Percentiles rank a stretch among this genome's conserved stretches.
Evolutionary conservation across 306 rosid genomes (phyloP).

Genomic region (Clitoria ternatea): DNA sequence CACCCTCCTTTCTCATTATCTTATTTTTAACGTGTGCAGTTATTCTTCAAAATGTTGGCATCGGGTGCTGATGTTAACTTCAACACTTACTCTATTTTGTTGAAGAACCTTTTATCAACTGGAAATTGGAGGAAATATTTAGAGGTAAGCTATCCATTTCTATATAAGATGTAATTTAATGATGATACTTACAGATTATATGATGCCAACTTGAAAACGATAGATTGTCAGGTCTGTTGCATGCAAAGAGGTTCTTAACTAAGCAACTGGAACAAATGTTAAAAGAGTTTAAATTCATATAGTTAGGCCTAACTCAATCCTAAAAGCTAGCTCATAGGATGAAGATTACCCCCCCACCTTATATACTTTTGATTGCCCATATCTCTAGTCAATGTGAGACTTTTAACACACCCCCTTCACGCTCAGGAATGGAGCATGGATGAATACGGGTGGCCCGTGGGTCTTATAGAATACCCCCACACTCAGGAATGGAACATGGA

Average conservation of each 20-base stretch:
- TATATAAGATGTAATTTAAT: not conserved
- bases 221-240: conserved; percentile 7
- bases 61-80: conserved; percentile 59
- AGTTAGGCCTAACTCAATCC: too few species aligned
- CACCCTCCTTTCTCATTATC: conserved; percentile 11
- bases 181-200: conserved; percentile 1
- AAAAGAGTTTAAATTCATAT: too few species aligned
- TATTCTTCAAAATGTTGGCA: conserved; percentile 76
- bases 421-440: too few species aligned
- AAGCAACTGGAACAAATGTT: not conserved
- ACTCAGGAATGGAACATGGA: too few species aligned
- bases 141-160: conserved; percentile 50
- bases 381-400: too few species aligned
- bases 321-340: too few species aligned
- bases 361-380: too few species aligned
- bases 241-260: not conserved
- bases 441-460: too few species aligned
- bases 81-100: conserved; percentile 69
- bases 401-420: too few species aligned
- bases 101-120: conserved; percentile 76
- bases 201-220: not conserved
- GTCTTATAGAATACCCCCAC: too few species aligned
- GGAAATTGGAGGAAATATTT: conserved; percentile 97
- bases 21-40: conserved; percentile 40
- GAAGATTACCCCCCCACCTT: too few species aligned